Evolutionary conservation across 176 grass and related monocot species (phyloP).

Genomic region (Phoenix roebelenii): DNA sequence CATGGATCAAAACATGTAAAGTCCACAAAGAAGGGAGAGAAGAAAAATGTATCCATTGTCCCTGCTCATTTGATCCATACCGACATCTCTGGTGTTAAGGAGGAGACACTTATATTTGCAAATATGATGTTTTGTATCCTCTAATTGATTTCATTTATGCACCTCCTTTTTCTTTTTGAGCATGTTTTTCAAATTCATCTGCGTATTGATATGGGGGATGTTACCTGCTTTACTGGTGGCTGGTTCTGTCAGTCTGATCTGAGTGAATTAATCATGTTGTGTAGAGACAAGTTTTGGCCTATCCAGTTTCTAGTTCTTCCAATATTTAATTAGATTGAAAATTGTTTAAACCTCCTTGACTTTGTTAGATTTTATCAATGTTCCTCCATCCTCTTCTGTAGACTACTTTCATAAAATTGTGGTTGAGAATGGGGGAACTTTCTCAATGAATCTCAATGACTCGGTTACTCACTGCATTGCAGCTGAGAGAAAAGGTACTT

Average conservation of each 20-base stretch:
- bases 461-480: conserved; percentile 82
- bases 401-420: conserved; percentile 91
- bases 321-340: too few relatives aligned
- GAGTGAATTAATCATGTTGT: too few relatives aligned
- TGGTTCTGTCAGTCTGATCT: too few relatives aligned
- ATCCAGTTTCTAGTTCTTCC: too few relatives aligned
- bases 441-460: conserved; percentile 97
- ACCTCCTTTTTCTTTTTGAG: background rate
- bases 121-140: conserved; percentile 97
- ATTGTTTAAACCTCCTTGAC: conserved; percentile 33
- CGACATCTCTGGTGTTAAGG: conserved; percentile 68
- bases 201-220: background rate
- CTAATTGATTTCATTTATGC: conserved; percentile 3
- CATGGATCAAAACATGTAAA: conserved; percentile 30
- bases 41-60: conserved; percentile 54
- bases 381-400: conserved; percentile 59
- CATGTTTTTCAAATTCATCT: background rate
- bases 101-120: conserved; percentile 72
- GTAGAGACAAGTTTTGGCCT: too few relatives aligned
- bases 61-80: conserved; percentile 86
- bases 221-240: too few relatives aligned
- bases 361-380: conserved; percentile 79
- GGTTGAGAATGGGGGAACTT: conserved; percentile 83
- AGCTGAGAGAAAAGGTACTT: conserved; percentile 71
- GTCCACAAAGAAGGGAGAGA: conserved; percentile 51